These are phyloP conservation scores for Populus tremula DNA, from an alignment of 345 rosid species.

Conservation along the genomic window DNA sequence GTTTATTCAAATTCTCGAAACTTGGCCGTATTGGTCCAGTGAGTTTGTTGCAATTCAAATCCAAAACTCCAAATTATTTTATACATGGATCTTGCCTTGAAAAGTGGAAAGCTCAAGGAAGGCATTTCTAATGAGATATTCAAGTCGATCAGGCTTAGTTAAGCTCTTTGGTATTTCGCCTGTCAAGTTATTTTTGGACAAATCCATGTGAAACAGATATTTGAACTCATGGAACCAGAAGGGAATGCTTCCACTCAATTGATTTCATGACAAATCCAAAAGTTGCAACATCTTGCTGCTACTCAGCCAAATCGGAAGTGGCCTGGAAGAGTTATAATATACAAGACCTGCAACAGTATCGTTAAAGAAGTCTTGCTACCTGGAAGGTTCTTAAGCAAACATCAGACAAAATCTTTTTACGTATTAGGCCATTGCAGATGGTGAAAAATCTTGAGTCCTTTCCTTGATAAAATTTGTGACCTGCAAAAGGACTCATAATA, in stretches of 20 bases:
- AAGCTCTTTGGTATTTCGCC: constrained; percentile 30
- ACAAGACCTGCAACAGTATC: too few species aligned
- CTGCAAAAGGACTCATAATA: too few species aligned
- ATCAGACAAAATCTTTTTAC: too few species aligned
- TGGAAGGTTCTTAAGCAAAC: too few species aligned
- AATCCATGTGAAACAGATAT: constrained; percentile 25
- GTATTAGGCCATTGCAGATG: too few species aligned
- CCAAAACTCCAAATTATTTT: constrained; percentile 14
- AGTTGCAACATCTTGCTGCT: constrained; percentile 2
- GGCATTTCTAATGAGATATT: background rate
- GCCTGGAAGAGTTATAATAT: too few species aligned
- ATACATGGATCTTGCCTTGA: constrained; percentile 6
- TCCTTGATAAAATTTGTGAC: too few species aligned
- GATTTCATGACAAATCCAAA: constrained; percentile 25
- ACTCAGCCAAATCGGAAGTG: background rate
- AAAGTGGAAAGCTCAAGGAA: background rate
- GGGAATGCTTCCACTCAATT: constrained; percentile 17
- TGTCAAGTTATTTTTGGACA: constrained; percentile 30
- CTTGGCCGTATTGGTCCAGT: constrained; percentile 19
- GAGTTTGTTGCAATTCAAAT: constrained; percentile 21
- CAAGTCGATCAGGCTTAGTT: constrained; percentile 8
- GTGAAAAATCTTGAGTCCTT: too few species aligned
- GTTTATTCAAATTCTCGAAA: constrained; percentile 23
- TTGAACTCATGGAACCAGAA: constrained; percentile 16
- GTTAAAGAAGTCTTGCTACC: too few species aligned